Percentiles rank a stretch among this genome's conserved stretches.
These are phyloP conservation scores for Pseudocercospora musae DNA, from an alignment of 2,329 filamentous ascomycete species.

Conservation along the genomic window DNA sequence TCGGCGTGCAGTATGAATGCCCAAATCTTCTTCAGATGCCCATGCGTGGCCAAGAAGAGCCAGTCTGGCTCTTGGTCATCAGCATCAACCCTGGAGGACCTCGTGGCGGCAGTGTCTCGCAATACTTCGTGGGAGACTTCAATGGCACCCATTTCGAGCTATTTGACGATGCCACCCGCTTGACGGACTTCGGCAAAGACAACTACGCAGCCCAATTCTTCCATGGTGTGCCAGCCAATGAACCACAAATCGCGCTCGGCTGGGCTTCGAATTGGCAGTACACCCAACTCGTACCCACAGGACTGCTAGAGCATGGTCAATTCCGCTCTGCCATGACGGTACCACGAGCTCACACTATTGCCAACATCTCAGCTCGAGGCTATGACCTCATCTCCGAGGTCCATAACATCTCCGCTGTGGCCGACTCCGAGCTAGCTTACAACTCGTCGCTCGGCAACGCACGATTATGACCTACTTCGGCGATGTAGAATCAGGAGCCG, in stretches of 20 bases:
- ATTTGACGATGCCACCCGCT: slow-evolving; percentile 38
- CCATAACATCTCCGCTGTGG: slow-evolving; percentile 49
- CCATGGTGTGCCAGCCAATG: slow-evolving; percentile 42
- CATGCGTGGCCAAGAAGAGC: slow-evolving; percentile 42
- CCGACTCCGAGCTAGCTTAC: slow-evolving; percentile 46
- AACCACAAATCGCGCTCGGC: slow-evolving; percentile 48
- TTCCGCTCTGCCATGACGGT: slow-evolving; percentile 54
- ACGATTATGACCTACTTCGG: slow-evolving; percentile 52
- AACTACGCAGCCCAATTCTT: slow-evolving; percentile 60
- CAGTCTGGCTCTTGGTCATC: slow-evolving; percentile 48
- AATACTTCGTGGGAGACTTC: slow-evolving; percentile 59
- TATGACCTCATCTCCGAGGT: slow-evolving; percentile 52
- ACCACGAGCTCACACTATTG: slow-evolving; percentile 52
- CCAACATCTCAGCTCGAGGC: slow-evolving; percentile 50
- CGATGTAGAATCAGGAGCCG: slow-evolving; percentile 47
- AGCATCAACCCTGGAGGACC: slow-evolving; percentile 59
- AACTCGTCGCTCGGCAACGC: slow-evolving; percentile 48
- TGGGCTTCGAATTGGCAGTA: slow-evolving; percentile 64
- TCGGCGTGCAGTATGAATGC: slow-evolving; percentile 60
- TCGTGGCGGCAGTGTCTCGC: slow-evolving; percentile 52
- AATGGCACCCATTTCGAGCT: slow-evolving; percentile 61
- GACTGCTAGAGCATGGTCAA: slow-evolving; percentile 43
- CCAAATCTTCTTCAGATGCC: slow-evolving; percentile 60
- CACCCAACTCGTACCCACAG: slow-evolving; percentile 51
- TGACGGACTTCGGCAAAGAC: slow-evolving; percentile 40